A percentile compares a stretch with the other conserved stretches of the same genome.
Conservation (phyloP, 139 green algal species). For the Eudorina sp. region DNA sequence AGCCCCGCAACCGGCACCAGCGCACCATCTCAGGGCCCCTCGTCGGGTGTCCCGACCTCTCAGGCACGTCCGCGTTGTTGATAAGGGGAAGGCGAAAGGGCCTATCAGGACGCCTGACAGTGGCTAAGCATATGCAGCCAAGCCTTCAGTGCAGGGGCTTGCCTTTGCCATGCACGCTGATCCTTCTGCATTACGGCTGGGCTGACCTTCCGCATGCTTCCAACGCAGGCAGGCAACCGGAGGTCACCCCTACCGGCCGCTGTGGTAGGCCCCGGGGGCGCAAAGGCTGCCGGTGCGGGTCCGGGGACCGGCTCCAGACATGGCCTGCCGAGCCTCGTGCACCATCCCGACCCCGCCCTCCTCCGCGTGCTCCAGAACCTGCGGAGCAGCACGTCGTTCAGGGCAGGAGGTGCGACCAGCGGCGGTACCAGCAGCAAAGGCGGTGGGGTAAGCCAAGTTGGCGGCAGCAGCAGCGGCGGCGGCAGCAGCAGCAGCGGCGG, state of each 20-base stretch:
- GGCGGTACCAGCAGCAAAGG: not conserved
- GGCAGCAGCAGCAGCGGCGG: not conserved
- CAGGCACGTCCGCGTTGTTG: too few relatives aligned
- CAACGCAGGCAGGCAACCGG: slow-evolving; percentile 14
- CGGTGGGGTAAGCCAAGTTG: not conserved
- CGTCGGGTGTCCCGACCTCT: too few relatives aligned
- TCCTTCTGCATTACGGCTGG: too few relatives aligned
- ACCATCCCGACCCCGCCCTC: not conserved
- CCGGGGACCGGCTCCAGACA: not conserved
- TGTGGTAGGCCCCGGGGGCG: not conserved
- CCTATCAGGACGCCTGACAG: too few relatives aligned
- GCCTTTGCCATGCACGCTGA: too few relatives aligned
- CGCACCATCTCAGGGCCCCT: too few relatives aligned
- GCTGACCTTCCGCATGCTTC: slow-evolving; percentile 1
- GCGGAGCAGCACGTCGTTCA: not conserved
- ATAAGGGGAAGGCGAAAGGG: too few relatives aligned
- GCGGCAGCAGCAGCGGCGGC: not conserved
- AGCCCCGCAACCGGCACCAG: too few relatives aligned
- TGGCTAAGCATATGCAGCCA: too few relatives aligned
- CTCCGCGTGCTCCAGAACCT: not conserved
- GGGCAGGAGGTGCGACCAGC: not conserved
- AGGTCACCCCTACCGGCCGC: not conserved
- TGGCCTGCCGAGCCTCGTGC: not conserved
- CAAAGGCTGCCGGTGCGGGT: too few relatives aligned
- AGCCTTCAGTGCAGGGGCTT: too few relatives aligned